Evolutionary conservation across 192 early-diverging fungal species (phyloP).

Genomic region (Lobosporangium transversale): DNA sequence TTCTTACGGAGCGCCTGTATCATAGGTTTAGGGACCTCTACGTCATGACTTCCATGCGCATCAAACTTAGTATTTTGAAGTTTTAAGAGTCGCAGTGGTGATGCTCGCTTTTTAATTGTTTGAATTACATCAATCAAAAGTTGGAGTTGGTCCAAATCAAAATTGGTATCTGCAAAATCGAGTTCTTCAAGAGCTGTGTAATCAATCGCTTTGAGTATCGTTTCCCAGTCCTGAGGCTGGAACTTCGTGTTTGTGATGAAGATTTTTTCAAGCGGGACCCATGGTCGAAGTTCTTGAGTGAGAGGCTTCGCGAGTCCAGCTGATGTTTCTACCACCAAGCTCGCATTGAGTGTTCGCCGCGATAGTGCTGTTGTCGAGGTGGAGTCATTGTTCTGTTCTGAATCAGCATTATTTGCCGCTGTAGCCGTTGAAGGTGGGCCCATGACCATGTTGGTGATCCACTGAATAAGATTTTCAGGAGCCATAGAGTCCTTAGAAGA

Average conservation of each 20-base stretch:
- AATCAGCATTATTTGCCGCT: neutral
- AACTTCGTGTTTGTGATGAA: neutral
- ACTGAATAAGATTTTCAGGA: neutral
- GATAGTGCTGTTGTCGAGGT: too few species aligned
- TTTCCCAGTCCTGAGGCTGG: neutral
- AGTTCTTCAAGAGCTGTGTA: conserved; percentile 1
- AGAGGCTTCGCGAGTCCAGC: too few species aligned
- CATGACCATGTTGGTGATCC: neutral
- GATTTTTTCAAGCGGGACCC: too few species aligned
- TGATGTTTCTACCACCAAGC: too few species aligned
- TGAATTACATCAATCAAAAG: conserved; percentile 1
- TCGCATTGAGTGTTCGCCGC: neutral
- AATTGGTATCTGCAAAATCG: neutral
- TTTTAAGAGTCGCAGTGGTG: neutral
- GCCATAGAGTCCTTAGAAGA: neutral
- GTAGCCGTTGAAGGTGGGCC: neutral
- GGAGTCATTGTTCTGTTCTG: too few species aligned
- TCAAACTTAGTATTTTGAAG: neutral
- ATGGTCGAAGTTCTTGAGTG: too few species aligned
- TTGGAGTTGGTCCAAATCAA: conserved; percentile 5
- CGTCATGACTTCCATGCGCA: neutral
- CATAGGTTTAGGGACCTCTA: neutral
- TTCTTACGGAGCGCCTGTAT: neutral
- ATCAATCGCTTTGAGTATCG: conserved; percentile 1
- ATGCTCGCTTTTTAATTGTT: neutral